Base-by-base conservation (phyloP, 768 basidiomycete species). In the Termitomyces eurrhizus region DNA sequence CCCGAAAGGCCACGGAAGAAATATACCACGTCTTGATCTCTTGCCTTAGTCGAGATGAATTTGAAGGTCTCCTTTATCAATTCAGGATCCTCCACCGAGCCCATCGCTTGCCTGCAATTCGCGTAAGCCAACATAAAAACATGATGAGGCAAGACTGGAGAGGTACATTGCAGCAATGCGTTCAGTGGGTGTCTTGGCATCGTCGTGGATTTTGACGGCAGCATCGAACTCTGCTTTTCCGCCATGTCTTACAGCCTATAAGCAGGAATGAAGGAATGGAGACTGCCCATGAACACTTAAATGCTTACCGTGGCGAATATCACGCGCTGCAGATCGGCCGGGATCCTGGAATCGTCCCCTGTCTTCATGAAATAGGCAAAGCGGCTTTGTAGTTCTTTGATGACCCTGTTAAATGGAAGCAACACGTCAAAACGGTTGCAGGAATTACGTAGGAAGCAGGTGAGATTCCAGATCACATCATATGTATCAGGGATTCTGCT, bases 201-300 rank as follows among this genome's bases (percentile, higher is more conserved):
- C 85, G 66, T 86, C 82, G 68, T 87, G 86, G 37, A 95, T 80
- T 61, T 78, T 77, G 66, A 86, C 79, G 45, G 89, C 78, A 41
- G 87, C 86, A 37, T 92, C 84, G 67, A 87, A 96, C 68, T 95
- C 94, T 29, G 74, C 76, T 37, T 73, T 73, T 24, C 93, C 92
- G 44, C 92, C 93, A 67, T 90, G 75, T 69, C 82, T 80, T 58
- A 93, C 89, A 56, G 87, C 87, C 86, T 90, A 51, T 39, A 18
- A 46, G 42, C 36, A 50, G 49, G 52, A 26, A 45, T 42, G 32
- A 67, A 57, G 36, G 56, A 41, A 21, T 53, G 24, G 41, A 46
- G 51, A 21, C 36, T 18, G 7, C 7, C 26, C 46, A 57, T 42
- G 50, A 35, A 32, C 48, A 18, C 26, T 35, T 32, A 54, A 35